A percentile compares a stretch with the other conserved stretches of the same genome.
Conservation (phyloP, 495 filamentous ascomycete genomes). For the Neurospora tetraspora region DNA sequence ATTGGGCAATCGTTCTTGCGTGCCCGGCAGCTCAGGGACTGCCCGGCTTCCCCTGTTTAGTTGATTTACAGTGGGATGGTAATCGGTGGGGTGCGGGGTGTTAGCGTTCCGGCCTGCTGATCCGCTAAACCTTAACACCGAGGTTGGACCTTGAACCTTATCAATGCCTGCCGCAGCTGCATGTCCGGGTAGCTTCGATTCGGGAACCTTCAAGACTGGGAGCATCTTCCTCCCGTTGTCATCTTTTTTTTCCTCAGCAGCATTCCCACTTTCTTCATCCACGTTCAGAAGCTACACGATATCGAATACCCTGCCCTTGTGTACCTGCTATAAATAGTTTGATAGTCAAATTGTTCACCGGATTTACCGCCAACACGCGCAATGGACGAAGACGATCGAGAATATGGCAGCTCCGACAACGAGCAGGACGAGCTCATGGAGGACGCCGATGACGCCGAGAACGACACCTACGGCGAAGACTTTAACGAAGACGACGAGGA, state of each 20-base stretch:
- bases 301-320: neutral
- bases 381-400: constrained; percentile 37
- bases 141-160: neutral
- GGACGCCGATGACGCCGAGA: constrained; percentile 53
- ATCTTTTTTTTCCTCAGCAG: neutral
- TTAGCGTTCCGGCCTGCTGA: neutral
- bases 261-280: neutral
- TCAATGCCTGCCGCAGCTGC: neutral
- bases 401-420: constrained; percentile 44
- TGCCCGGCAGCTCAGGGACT: neutral
- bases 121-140: neutral
- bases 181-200: neutral
- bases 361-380: neutral
- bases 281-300: neutral
- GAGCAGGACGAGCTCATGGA: constrained; percentile 56
- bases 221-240: neutral
- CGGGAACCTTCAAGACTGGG: neutral
- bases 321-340: neutral
- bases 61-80: neutral
- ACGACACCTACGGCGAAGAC: constrained; percentile 48
- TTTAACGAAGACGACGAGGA: constrained; percentile 47
- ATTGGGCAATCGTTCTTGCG: neutral
- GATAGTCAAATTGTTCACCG: neutral
- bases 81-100: neutral
- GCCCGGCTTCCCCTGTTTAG: neutral